Evolutionary conservation across 192 early-diverging fungal genomes (phyloP), one percentile per base, ranked within the genome.

Genomic region (Chytriomyces hyalinus): DNA sequence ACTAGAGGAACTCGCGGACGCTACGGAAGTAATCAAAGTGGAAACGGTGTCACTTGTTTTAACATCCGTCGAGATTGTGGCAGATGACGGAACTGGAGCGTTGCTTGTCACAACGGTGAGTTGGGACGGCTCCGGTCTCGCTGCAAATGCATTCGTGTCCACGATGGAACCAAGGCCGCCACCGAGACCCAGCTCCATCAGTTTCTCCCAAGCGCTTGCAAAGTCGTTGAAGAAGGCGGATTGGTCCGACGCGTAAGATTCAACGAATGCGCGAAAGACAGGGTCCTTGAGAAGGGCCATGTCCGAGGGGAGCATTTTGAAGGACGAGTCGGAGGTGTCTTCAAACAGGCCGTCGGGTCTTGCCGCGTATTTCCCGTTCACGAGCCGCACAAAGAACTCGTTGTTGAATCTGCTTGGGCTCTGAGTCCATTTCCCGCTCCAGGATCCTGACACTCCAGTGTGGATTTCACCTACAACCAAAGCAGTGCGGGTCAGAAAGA

Each of bases 381-480:
- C 70, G 6, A 71, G 44, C 9, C 36, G 47, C 26, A 83, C 81
- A 63, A 83, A 88, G 85, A 81, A 89, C 69, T 76, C 71, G 65
- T 88, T 88, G 59, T 78, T 77, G 78, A 80, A 75, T 4, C 43
- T 11, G 36, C 24, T 49, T 24, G 82, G 80, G 65, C 80, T 85
- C 82, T 80, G 85, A 67, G 78, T 77, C 67, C 78, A 80, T 36
- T 20, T 36, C 53, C 65, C n/a, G 78, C 90, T 89, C 61, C 84
- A 81, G 78, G 80, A 91, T n/a, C 90, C 88, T 64, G 85, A 87
- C 6, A 87, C 85, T 69, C 91, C 90, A 26, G 80, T 63, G 76
- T 92, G 89, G 36, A 36, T 36, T 36, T 36, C 36, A 80, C 89
- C 89, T 49, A 87, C 83, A 45, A 86, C 43, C 6, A 43, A 65